phyloP scores from a whole-genome alignment of 192 early-diverging fungal genomes.

The Rhizoclosmatium sp. region DNA sequence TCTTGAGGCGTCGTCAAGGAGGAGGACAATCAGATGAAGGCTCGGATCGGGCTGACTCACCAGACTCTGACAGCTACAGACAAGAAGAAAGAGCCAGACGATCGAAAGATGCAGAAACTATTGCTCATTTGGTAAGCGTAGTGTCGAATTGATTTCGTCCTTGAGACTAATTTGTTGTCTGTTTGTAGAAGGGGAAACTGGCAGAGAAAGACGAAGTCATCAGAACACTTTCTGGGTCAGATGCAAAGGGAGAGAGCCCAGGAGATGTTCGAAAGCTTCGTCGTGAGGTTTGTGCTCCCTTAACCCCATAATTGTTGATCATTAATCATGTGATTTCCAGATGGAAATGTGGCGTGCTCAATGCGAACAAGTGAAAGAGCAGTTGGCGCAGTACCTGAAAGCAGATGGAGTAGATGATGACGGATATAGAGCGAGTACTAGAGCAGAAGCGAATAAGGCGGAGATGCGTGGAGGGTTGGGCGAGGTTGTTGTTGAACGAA shows the following conservation, averaged over 20 bases:
- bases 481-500: constrained; percentile 27
- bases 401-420: neutral
- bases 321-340: constrained; percentile 5
- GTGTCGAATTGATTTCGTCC: too few relatives aligned
- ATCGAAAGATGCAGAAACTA: constrained; percentile 5
- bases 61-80: constrained; percentile 4
- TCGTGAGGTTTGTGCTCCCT: constrained; percentile 26
- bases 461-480: constrained; percentile 20
- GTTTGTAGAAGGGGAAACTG: constrained; percentile 14
- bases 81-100: neutral
- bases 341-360: constrained; percentile 50
- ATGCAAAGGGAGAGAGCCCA: constrained; percentile 15
- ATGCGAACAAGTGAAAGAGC: constrained; percentile 42
- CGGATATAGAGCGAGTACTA: neutral
- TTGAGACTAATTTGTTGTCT: neutral
- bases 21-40: constrained; percentile 3
- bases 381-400: constrained; percentile 28
- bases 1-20: constrained; percentile 21
- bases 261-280: constrained; percentile 40
- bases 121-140: constrained; percentile 14
- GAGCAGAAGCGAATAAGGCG: constrained; percentile 9
- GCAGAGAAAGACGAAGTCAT: constrained; percentile 45
- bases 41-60: neutral
- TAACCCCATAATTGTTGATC: neutral
- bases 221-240: constrained; percentile 40